Base-by-base conservation (phyloP, 768 basidiomycete species). In the Phlebiopsis flavidoalba region DNA sequence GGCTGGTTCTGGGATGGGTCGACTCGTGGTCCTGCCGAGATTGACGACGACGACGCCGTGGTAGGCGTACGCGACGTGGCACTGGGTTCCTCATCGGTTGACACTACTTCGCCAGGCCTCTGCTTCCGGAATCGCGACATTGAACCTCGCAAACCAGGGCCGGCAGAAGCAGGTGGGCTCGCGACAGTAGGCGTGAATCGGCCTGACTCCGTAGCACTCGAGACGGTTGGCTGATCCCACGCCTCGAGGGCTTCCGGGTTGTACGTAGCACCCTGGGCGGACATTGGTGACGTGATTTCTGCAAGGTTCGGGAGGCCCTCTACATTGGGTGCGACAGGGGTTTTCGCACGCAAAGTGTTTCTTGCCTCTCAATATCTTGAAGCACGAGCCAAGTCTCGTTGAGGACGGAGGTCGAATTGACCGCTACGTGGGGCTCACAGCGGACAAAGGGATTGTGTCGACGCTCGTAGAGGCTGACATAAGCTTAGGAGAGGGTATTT, bases 61-160 rank as follows among this genome's bases (percentile, higher is more conserved):
- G 40, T 24, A n/a, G 54, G 54, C 54, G 40, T 43, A 43, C 54
- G 54, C 11, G 40, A 31, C 35, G 8, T 17, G 31, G 52, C 2
- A 26, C 37, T 55, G 19, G 21, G 5, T 31, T 55, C 45, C 24
- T 60, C 47, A 22, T 65, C 47, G 3, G 64, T 48, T 1, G 59
- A 21, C 8, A 60, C 54, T 10, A 24, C 47, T n/a, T 70, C 69
- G n/a, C 61, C 62, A 21, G 66, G 64, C n/a, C 70, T 67, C 31
- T 65, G 68, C 58, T 74, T 75, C 48, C 89, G 81, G 70, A 93
- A 89, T 33, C 88, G 84, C 31, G 89, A 83, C 83, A 93, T 91
- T 71, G 93, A 87, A 14, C 90, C 87, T 71, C 84, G 89, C 24
- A 93, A 68, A 21, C 89, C 87, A 36, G 91, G 91, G 19, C 85